Evolutionary conservation across 2,329 filamentous ascomycete species (phyloP).

Genomic region (Colletotrichum sp.): DNA sequence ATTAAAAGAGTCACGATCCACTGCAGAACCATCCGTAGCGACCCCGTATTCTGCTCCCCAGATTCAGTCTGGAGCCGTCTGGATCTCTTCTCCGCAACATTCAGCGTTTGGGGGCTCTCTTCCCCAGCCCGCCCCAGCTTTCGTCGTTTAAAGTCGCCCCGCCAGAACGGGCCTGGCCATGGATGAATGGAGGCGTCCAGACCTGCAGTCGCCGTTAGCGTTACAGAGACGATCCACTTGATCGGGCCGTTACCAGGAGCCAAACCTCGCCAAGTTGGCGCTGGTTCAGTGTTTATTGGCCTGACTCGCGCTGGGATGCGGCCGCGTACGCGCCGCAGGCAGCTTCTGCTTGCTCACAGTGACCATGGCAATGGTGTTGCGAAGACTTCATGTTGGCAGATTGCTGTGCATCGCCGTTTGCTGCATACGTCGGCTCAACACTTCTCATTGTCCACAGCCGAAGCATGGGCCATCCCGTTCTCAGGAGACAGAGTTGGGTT

Average conservation of each 20-base stretch:
- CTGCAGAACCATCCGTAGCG: not conserved
- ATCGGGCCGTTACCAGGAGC: conserved; percentile 4
- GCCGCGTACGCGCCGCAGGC: not conserved
- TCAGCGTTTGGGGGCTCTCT: not conserved
- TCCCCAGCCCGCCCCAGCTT: not conserved
- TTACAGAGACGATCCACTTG: not conserved
- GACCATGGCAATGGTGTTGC: not conserved
- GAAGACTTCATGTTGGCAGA: not conserved
- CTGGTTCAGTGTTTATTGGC: not conserved
- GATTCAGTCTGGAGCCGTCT: not conserved
- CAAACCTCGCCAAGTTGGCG: not conserved
- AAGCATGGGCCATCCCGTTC: not conserved
- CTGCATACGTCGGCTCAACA: not conserved
- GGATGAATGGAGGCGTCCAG: not conserved
- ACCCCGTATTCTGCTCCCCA: not conserved
- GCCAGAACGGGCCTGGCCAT: not conserved
- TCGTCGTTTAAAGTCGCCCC: not conserved
- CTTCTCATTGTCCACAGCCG: not conserved
- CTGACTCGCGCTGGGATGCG: conserved; percentile 2
- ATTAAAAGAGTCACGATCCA: not conserved
- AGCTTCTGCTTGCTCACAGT: not conserved
- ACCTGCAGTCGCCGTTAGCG: not conserved
- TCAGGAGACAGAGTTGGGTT: not conserved
- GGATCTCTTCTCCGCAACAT: not conserved
- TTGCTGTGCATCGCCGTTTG: not conserved